These are phyloP conservation scores for Ogataea populi-albae DNA, from an alignment of 805 yeast genomes.

Conservation along the genomic window DNA sequence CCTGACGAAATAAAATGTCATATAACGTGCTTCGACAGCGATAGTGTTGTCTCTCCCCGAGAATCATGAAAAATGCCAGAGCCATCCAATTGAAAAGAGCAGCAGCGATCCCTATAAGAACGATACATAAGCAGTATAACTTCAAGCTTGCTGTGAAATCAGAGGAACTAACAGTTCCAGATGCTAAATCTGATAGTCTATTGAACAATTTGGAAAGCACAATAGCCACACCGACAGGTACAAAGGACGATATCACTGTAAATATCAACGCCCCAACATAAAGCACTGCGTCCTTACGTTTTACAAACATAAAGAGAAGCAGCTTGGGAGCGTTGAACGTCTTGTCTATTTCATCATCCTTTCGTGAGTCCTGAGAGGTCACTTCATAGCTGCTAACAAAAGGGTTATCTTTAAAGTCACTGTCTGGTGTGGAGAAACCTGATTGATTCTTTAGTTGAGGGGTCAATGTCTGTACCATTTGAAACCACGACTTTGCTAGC, in stretches of 20 bases:
- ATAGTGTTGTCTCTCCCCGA: constrained; percentile 70
- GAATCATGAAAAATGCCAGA: constrained; percentile 56
- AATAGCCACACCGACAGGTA: constrained; percentile 60
- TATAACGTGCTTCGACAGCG: constrained; percentile 51
- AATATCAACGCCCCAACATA: constrained; percentile 17
- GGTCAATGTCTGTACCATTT: neutral
- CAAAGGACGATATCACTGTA: constrained; percentile 50
- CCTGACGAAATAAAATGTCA: constrained; percentile 41
- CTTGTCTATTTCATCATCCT: no score
- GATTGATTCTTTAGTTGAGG: constrained; percentile 4
- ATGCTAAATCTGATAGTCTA: constrained; percentile 34
- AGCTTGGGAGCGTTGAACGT: no score
- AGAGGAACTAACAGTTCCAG: constrained; percentile 29
- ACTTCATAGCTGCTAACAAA: neutral
- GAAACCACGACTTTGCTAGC: neutral
- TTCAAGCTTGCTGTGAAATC: constrained; percentile 38
- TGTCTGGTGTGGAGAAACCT: constrained; percentile 5
- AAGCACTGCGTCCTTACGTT: constrained; percentile 23
- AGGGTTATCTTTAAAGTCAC: constrained; percentile 1
- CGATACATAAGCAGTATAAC: constrained; percentile 34
- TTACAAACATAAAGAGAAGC: constrained; percentile 29
- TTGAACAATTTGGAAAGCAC: constrained; percentile 65
- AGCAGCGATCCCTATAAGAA: constrained; percentile 46
- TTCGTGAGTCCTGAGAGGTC: no score
- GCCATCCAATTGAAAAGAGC: constrained; percentile 50